These are phyloP conservation scores for Fusarium sp. DNA, from an alignment of 2,329 filamentous ascomycete genomes.

Conservation along the genomic window DNA sequence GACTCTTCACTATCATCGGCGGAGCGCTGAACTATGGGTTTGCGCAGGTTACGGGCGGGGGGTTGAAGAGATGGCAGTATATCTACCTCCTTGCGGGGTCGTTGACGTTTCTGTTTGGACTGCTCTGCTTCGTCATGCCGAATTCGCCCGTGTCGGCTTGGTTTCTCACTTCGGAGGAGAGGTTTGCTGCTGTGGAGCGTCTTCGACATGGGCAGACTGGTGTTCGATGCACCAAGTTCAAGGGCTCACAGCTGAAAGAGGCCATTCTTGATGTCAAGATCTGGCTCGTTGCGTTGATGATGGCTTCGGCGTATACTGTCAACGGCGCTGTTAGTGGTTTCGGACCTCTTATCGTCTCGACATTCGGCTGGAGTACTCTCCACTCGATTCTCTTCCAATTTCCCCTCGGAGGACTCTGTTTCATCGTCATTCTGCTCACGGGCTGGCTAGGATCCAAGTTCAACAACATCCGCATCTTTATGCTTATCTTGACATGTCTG, in stretches of 20 bases:
- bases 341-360: conserved; percentile 78
- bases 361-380: conserved; percentile 74
- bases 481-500: conserved; percentile 75
- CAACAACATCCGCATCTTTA: conserved; percentile 73
- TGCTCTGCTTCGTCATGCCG: conserved; percentile 75
- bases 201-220: conserved; percentile 73
- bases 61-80: conserved; percentile 75
- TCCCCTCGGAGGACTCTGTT: conserved; percentile 77
- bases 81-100: conserved; percentile 76
- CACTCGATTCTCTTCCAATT: conserved; percentile 81
- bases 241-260: conserved; percentile 69
- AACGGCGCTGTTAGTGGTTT: conserved; percentile 80
- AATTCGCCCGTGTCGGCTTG: conserved; percentile 76
- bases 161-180: conserved; percentile 75
- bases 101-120: conserved; percentile 73
- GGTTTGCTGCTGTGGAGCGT: conserved; percentile 73
- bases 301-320: conserved; percentile 78
- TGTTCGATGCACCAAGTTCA: conserved; percentile 71
- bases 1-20: conserved; percentile 73
- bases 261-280: conserved; percentile 70
- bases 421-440: conserved; percentile 74
- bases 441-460: conserved; percentile 73
- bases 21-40: conserved; percentile 76
- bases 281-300: conserved; percentile 75
- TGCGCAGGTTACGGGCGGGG: conserved; percentile 69